A percentile compares a stretch with the other conserved stretches of the same genome.
These are phyloP conservation scores for Prinsepia uniflora DNA, from an alignment of 306 rosid genomes.

Conservation along the genomic window DNA sequence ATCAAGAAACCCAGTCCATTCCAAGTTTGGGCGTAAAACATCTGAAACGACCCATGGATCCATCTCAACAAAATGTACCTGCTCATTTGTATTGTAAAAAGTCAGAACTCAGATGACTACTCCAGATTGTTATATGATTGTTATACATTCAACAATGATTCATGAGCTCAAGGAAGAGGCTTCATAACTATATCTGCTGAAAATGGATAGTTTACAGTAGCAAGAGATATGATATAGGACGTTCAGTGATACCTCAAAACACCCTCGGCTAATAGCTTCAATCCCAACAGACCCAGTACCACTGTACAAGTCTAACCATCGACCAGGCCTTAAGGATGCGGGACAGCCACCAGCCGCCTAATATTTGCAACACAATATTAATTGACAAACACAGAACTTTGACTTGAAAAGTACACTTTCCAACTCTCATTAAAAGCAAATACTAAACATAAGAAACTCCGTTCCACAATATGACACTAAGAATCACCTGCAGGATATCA, in stretches of 20 bases:
- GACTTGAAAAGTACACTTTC: neutral
- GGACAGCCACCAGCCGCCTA: constrained; percentile 97
- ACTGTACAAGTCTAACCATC: constrained; percentile 95
- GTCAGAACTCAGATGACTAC: neutral
- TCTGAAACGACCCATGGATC: constrained; percentile 95
- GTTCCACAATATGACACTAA: neutral
- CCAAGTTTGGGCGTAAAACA: constrained; percentile 77
- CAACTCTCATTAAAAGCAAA: neutral
- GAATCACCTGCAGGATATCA: constrained; percentile 75
- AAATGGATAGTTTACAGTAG: neutral
- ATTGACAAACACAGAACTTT: constrained; percentile 2
- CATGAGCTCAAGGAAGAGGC: neutral
- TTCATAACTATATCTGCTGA: neutral
- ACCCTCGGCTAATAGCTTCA: constrained; percentile 93
- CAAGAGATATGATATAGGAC: neutral
- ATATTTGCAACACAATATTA: constrained; percentile 21
- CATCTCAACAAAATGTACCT: constrained; percentile 98
- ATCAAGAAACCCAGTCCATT: constrained; percentile 81
- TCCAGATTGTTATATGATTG: too few species aligned
- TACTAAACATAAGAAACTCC: neutral
- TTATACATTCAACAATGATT: neutral
- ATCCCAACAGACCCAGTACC: constrained; percentile 99
- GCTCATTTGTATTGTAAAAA: constrained; percentile 20
- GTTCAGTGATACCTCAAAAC: constrained; percentile 66
- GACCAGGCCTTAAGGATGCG: constrained; percentile 81